These are phyloP conservation scores for Chaetomiaceae sp. DNA, from an alignment of 2,329 filamentous ascomycete genomes.

Conservation along the genomic window DNA sequence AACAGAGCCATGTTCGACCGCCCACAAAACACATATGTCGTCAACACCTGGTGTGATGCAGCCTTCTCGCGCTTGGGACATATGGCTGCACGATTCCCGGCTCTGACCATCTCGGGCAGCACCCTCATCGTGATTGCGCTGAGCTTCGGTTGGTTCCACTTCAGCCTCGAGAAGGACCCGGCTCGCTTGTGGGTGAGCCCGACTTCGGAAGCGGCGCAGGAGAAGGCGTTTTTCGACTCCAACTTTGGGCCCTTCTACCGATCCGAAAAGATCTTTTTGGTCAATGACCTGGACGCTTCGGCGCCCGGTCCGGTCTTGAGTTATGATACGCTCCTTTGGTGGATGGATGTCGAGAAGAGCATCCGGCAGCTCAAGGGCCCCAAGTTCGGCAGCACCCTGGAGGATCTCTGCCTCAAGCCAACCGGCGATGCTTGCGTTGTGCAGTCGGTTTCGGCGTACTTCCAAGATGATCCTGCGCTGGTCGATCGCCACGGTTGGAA, in stretches of 20 bases:
- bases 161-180: conserved; percentile 85
- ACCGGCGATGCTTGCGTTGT: conserved; percentile 85
- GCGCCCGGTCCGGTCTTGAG: conserved; percentile 72
- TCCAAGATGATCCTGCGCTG: conserved; percentile 60
- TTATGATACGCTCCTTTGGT: conserved; percentile 88
- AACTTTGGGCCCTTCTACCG: conserved; percentile 96
- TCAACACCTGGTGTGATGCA: conserved; percentile 78
- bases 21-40: conserved; percentile 70
- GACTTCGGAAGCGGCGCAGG: conserved; percentile 79
- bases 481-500: conserved; percentile 66
- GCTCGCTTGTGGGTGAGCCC: conserved; percentile 96
- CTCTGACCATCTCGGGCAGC: conserved; percentile 71
- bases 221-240: conserved; percentile 89
- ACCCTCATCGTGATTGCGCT: conserved; percentile 72
- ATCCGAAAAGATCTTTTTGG: conserved; percentile 86
- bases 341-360: conserved; percentile 82
- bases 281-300: conserved; percentile 70
- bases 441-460: conserved; percentile 89
- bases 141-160: conserved; percentile 82
- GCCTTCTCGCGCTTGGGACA: conserved; percentile 78
- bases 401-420: conserved; percentile 92
- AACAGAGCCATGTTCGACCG: conserved; percentile 72
- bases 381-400: conserved; percentile 62
- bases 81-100: conserved; percentile 75
- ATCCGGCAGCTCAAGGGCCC: conserved; percentile 68